These are phyloP conservation scores for Aspergillus sp. DNA, from an alignment of 2,329 filamentous ascomycete species.

Conservation along the genomic window DNA sequence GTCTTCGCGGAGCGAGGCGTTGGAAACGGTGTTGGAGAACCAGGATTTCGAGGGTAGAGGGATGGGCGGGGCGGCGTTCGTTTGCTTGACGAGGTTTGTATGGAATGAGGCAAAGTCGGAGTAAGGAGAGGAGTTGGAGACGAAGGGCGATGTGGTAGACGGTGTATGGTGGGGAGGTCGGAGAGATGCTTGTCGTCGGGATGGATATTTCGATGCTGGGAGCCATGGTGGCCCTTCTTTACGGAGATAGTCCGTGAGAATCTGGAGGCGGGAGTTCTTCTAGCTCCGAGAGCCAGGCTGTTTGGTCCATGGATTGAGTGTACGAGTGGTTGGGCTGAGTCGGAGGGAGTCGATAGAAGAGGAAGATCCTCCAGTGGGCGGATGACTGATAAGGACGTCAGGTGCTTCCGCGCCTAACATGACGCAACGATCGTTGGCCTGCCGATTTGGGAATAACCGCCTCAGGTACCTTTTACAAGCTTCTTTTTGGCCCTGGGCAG, in stretches of 20 bases:
- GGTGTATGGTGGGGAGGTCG: slow-evolving; percentile 54
- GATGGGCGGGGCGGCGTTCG: slow-evolving; percentile 51
- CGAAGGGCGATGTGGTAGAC: slow-evolving; percentile 61
- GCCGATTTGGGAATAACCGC: too few species aligned
- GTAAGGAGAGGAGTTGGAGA: slow-evolving; percentile 60
- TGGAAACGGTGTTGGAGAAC: slow-evolving; percentile 57
- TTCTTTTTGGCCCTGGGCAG: too few species aligned
- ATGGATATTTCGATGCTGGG: slow-evolving; percentile 45
- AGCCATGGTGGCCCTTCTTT: slow-evolving; percentile 31
- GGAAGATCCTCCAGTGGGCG: neutral
- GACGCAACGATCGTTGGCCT: neutral
- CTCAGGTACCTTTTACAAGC: too few species aligned
- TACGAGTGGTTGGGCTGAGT: neutral
- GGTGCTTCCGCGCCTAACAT: neutral
- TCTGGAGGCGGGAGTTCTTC: too few species aligned
- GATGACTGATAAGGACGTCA: neutral
- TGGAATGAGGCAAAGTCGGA: slow-evolving; percentile 61
- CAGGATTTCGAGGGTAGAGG: slow-evolving; percentile 59
- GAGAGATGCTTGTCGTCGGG: slow-evolving; percentile 48
- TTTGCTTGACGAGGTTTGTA: slow-evolving; percentile 48
- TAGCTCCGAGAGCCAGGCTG: neutral
- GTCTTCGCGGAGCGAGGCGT: too few species aligned
- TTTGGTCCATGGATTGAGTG: neutral
- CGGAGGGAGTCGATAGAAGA: neutral
- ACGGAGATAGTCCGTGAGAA: too few species aligned